Conservation (phyloP, 768 basidiomycete species). For the Agaricus subrufescens region DNA sequence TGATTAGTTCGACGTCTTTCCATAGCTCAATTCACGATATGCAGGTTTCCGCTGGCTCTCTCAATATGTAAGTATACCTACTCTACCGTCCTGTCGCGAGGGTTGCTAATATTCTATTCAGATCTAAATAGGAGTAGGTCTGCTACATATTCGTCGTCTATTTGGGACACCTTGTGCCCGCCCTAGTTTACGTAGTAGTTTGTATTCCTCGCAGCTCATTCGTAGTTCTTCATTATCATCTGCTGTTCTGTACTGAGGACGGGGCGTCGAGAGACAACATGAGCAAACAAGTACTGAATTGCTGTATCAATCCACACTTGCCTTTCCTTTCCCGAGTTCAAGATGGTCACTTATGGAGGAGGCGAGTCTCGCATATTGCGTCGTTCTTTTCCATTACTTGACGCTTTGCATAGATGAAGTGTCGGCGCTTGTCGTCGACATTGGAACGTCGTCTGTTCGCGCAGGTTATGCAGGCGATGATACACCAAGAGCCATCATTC, state of each 20-base stretch:
- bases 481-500: conserved; percentile 86
- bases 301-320: background rate
- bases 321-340: background rate
- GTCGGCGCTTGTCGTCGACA: conserved; percentile 93
- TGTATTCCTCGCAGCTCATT: background rate
- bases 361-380: conserved; percentile 41
- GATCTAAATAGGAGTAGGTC: conserved; percentile 28
- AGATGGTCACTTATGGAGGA: conserved; percentile 88
- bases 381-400: background rate
- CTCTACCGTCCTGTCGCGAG: background rate
- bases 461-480: conserved; percentile 99
- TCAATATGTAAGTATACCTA: conserved; percentile 73
- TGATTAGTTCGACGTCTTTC: background rate
- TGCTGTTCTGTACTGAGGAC: conserved; percentile 11
- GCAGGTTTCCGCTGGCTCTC: conserved; percentile 92
- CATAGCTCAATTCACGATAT: conserved; percentile 9
- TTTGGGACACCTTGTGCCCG: conserved; percentile 5
- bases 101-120: conserved; percentile 14
- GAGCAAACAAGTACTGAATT: conserved; percentile 15
- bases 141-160: conserved; percentile 9
- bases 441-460: conserved; percentile 85
- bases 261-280: conserved; percentile 21
- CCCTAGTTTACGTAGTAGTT: conserved; percentile 10
- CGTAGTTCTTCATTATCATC: background rate
- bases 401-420: conserved; percentile 70